phyloP scores from a whole-genome alignment of 495 filamentous ascomycete species.

The Friedmanniomyces endolithicus region DNA sequence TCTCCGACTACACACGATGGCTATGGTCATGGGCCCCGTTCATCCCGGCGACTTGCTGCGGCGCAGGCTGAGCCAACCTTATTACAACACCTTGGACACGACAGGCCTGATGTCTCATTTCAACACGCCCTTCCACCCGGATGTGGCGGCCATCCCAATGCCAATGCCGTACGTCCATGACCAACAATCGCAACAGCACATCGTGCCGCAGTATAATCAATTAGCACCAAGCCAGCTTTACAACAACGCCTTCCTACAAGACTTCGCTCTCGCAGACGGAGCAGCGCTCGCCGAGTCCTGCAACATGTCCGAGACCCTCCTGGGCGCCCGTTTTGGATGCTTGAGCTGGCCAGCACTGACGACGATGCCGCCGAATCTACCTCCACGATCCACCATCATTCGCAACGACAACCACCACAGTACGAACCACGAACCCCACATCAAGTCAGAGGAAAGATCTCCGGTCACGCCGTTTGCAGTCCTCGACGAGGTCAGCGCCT shows the following conservation, averaged over 20 bases:
- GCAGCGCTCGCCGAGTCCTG: not conserved
- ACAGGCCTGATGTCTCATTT: conserved; percentile 9
- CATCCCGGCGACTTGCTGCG: conserved; percentile 9
- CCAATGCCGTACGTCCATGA: conserved; percentile 1
- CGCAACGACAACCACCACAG: conserved; percentile 3
- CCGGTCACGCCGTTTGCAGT: conserved; percentile 24
- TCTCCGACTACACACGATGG: not conserved
- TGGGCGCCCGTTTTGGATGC: conserved; percentile 9
- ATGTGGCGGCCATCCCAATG: not conserved
- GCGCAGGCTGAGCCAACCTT: conserved; percentile 12
- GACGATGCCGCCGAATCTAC: not conserved
- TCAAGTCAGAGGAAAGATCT: conserved; percentile 29
- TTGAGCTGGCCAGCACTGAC: conserved; percentile 7
- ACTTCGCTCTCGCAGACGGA: not conserved
- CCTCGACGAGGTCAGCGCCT: conserved; percentile 20
- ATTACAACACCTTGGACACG: conserved; percentile 6
- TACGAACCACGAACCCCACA: conserved; percentile 11
- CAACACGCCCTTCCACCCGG: conserved; percentile 13
- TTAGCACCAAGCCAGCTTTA: conserved; percentile 1
- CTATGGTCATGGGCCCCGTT: not conserved
- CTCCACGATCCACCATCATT: not conserved
- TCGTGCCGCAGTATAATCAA: not conserved
- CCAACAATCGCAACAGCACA: conserved; percentile 1
- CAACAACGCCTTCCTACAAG: not conserved
- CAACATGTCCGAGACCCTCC: not conserved